Evolutionary conservation across 2,329 filamentous ascomycete species (phyloP).

Genomic region (Rhynchosporium agropyri): DNA sequence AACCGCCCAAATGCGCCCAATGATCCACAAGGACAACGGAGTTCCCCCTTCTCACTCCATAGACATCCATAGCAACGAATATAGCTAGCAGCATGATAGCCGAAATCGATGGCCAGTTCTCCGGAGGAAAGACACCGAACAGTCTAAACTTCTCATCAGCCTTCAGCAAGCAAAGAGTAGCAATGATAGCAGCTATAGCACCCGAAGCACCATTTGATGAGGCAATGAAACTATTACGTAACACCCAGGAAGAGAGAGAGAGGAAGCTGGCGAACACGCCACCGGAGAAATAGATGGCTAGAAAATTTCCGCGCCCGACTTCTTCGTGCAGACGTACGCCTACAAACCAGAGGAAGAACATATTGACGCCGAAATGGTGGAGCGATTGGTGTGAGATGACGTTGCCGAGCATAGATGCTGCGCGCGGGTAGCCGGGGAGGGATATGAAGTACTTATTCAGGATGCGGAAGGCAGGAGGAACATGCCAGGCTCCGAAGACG

Average conservation of each 20-base stretch:
- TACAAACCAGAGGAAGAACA: constrained; percentile 66
- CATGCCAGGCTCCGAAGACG: constrained; percentile 61
- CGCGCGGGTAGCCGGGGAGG: constrained; percentile 64
- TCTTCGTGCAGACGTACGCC: constrained; percentile 71
- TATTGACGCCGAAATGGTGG: constrained; percentile 65
- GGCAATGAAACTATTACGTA: constrained; percentile 44
- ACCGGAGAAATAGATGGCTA: constrained; percentile 65
- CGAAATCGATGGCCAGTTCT: constrained; percentile 54
- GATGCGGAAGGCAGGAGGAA: constrained; percentile 65
- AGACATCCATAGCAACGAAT: constrained; percentile 53
- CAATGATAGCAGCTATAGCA: constrained; percentile 61
- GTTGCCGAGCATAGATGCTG: constrained; percentile 63
- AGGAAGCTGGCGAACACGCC: constrained; percentile 61
- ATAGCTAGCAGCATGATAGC: constrained; percentile 57
- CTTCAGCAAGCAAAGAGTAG: constrained; percentile 64
- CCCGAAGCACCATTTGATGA: constrained; percentile 69
- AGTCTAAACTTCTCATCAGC: constrained; percentile 59
- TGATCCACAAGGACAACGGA: constrained; percentile 41
- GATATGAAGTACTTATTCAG: constrained; percentile 71
- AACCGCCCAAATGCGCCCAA: constrained; percentile 45
- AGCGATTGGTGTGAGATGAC: constrained; percentile 70
- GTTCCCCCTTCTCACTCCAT: constrained; percentile 44
- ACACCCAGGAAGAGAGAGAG: constrained; percentile 53
- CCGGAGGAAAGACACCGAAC: constrained; percentile 56
- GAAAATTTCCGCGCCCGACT: constrained; percentile 67